Conservation (phyloP, 2,329 filamentous ascomycete species). For the Stromatinia cepivora region DNA sequence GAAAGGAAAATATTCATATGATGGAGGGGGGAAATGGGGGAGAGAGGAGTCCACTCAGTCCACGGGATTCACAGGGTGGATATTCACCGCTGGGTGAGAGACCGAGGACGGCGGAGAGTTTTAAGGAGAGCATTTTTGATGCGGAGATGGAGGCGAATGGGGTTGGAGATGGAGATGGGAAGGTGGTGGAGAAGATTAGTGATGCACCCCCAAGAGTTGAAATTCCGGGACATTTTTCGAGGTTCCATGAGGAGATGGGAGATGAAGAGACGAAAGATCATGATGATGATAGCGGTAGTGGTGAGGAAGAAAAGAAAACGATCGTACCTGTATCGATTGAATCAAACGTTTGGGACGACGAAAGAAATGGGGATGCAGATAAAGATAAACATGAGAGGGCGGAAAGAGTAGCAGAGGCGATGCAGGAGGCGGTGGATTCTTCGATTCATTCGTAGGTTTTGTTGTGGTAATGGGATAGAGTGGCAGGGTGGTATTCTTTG, state of each 20-base stretch:
- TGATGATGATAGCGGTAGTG: not conserved
- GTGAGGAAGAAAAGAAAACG: conserved; percentile 11
- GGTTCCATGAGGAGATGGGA: not conserved
- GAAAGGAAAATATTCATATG: conserved; percentile 30
- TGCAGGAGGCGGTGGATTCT: conserved; percentile 19
- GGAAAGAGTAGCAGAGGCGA: conserved; percentile 17
- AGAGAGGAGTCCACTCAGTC: conserved; percentile 39
- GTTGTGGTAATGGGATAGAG: not conserved
- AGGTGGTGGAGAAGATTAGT: not conserved
- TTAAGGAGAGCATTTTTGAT: conserved; percentile 40
- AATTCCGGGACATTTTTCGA: not conserved
- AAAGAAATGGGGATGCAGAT: not conserved
- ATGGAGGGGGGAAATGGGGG: conserved; percentile 31
- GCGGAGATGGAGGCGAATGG: conserved; percentile 31
- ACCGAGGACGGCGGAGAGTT: conserved; percentile 37
- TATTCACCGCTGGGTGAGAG: conserved; percentile 20
- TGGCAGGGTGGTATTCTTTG: not conserved
- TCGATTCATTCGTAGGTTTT: conserved; percentile 18
- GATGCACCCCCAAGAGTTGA: not conserved
- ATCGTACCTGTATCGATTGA: not conserved
- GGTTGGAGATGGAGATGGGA: not conserved
- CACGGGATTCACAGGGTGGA: conserved; percentile 19
- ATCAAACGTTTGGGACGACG: conserved; percentile 6
- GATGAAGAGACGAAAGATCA: not conserved
- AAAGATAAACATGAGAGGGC: conserved; percentile 12